A percentile compares a stretch with the other conserved stretches of the same genome.
Evolutionary conservation across 2,329 filamentous ascomycete species (phyloP).

Genomic region (Talaromyces sp.): DNA sequence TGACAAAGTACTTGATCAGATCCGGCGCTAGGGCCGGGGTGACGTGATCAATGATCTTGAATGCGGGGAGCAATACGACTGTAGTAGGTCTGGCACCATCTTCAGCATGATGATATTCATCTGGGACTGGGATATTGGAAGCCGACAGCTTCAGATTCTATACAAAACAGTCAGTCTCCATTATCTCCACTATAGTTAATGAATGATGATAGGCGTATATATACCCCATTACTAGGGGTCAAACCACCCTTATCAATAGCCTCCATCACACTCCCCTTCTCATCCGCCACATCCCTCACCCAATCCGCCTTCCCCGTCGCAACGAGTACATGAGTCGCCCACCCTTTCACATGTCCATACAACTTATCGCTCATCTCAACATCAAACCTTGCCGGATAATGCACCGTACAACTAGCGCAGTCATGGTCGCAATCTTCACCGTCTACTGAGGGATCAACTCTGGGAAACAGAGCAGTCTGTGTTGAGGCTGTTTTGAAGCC

Average conservation of each 20-base stretch:
- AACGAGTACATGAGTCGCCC: constrained; percentile 85
- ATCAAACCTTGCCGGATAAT: constrained; percentile 70
- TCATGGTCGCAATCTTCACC: constrained; percentile 88
- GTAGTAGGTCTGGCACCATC: constrained; percentile 66
- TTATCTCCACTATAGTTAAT: too few relatives aligned
- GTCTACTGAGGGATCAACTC: constrained; percentile 72
- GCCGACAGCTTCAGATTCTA: constrained; percentile 87
- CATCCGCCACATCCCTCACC: constrained; percentile 84
- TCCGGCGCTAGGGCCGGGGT: constrained; percentile 70
- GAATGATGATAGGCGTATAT: constrained; percentile 14
- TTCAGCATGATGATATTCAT: constrained; percentile 59
- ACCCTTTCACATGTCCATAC: constrained; percentile 82
- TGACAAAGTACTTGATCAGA: constrained; percentile 70
- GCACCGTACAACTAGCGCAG: constrained; percentile 75
- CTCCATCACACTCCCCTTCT: constrained; percentile 82
- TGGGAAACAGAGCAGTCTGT: constrained; percentile 64
- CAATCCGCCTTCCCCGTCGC: constrained; percentile 96
- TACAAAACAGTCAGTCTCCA: background rate
- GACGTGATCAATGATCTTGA: constrained; percentile 79
- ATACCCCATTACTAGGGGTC: constrained; percentile 45
- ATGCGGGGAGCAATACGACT: constrained; percentile 79
- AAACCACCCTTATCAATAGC: constrained; percentile 57
- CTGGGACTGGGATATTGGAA: constrained; percentile 81
- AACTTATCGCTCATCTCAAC: constrained; percentile 76
- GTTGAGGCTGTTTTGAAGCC: constrained; percentile 51